These are phyloP conservation scores for Carpinus fangiana DNA, from an alignment of 306 rosid species.

Conservation along the genomic window DNA sequence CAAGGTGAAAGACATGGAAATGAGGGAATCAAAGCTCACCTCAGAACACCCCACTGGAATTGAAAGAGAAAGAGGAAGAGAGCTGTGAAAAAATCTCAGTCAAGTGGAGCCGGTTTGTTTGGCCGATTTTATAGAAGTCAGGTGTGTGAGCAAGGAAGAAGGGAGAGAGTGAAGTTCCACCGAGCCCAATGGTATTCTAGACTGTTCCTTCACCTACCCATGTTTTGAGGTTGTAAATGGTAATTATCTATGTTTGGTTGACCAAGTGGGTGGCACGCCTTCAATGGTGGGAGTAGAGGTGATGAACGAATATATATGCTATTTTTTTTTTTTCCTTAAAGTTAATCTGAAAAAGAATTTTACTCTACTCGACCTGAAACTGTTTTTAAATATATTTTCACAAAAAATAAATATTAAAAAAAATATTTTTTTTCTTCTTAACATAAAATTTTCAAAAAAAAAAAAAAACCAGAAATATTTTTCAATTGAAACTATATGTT, in stretches of 20 bases:
- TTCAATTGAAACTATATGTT: no score
- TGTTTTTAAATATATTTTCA: no score
- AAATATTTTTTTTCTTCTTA: no score
- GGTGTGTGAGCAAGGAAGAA: not conserved
- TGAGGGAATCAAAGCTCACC: constrained; percentile 25
- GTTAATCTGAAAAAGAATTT: no score
- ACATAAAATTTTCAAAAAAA: no score
- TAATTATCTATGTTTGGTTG: not conserved
- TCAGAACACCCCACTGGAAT: constrained; percentile 43
- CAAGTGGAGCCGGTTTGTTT: not conserved
- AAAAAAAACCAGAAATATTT: no score
- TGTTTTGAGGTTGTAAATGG: not conserved
- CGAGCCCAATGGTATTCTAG: not conserved
- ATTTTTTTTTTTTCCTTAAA: no score
- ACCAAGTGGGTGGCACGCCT: not conserved
- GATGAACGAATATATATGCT: no score
- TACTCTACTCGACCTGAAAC: no score
- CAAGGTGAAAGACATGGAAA: not conserved
- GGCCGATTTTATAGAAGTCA: not conserved
- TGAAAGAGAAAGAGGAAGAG: not conserved
- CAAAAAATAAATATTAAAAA: no score
- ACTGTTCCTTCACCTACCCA: not conserved
- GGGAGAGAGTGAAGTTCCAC: not conserved
- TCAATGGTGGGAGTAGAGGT: not conserved
- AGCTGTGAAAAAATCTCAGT: not conserved